These are phyloP conservation scores for Fusarium sp. DNA, from an alignment of 2,329 filamentous ascomycete species.

Conservation along the genomic window DNA sequence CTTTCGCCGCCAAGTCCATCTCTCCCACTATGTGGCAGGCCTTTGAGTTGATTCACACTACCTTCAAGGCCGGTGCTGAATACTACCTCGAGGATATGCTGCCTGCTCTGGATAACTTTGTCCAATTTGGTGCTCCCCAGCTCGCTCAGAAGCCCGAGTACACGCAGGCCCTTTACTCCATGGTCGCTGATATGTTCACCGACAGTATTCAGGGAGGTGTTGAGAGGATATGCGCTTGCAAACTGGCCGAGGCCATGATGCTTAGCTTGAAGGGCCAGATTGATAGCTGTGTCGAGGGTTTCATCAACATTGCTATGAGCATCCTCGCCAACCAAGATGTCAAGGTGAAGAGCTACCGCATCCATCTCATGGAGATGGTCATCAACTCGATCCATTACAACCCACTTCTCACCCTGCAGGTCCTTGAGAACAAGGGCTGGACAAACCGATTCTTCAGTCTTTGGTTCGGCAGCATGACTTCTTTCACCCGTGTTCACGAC, in stretches of 20 bases:
- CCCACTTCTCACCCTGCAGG: conserved; percentile 81
- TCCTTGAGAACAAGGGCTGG: conserved; percentile 92
- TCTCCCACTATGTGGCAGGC: conserved; percentile 98
- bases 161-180: conserved; percentile 86
- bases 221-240: conserved; percentile 96
- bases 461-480: conserved; percentile 97
- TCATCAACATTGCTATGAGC: conserved; percentile 88
- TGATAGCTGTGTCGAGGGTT: conserved; percentile 87
- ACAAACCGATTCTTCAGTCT: conserved; percentile 99
- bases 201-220: conserved; percentile 93
- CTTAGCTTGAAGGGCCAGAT: conserved; percentile 89
- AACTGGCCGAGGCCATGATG: conserved; percentile 97
- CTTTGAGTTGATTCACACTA: conserved; percentile 95
- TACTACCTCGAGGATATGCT: conserved; percentile 99
- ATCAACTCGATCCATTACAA: conserved; percentile 99
- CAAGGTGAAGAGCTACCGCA: conserved; percentile 91
- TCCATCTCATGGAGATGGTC: conserved; percentile 98
- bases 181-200: conserved; percentile 94
- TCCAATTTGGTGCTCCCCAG: conserved; percentile 86
- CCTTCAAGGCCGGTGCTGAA: conserved; percentile 96
- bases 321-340: conserved; percentile 79
- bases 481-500: conserved; percentile 93
- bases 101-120: conserved; percentile 96
- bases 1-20: conserved; percentile 95
- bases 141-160: conserved; percentile 87